phyloP scores from a whole-genome alignment of 2,329 filamentous ascomycete genomes.

The Colletotrichum endophyticum region DNA sequence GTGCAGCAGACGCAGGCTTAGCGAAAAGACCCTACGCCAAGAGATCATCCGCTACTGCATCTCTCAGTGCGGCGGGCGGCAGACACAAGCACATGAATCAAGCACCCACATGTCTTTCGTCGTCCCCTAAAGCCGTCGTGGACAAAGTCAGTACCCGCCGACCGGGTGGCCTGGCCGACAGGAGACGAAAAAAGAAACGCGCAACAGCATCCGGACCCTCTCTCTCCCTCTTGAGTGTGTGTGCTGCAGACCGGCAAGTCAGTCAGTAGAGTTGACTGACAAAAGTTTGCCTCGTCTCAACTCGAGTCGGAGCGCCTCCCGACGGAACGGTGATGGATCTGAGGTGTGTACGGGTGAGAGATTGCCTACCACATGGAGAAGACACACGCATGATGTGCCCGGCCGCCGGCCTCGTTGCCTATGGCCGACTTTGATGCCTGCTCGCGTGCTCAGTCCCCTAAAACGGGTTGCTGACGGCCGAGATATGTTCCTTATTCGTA shows the following conservation, averaged over 20 bases:
- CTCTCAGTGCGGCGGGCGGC: background rate
- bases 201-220: background rate
- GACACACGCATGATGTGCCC: background rate
- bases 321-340: background rate
- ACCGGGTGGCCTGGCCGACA: background rate
- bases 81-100: background rate
- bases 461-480: background rate
- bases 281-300: slow-evolving; percentile 1
- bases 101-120: background rate
- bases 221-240: background rate
- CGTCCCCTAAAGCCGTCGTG: background rate
- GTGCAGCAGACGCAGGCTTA: background rate
- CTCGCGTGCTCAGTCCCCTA: slow-evolving; percentile 4
- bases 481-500: background rate
- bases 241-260: background rate
- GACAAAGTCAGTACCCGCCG: background rate
- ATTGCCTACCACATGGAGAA: background rate
- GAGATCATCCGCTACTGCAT: slow-evolving; percentile 15
- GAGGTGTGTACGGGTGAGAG: background rate
- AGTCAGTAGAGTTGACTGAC: background rate
- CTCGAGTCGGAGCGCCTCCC: background rate
- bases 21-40: background rate
- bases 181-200: background rate
- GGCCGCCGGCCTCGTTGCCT: background rate
- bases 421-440: background rate